phyloP scores from a whole-genome alignment of 2,329 filamentous ascomycete species.

The Mariannaea elegans region DNA sequence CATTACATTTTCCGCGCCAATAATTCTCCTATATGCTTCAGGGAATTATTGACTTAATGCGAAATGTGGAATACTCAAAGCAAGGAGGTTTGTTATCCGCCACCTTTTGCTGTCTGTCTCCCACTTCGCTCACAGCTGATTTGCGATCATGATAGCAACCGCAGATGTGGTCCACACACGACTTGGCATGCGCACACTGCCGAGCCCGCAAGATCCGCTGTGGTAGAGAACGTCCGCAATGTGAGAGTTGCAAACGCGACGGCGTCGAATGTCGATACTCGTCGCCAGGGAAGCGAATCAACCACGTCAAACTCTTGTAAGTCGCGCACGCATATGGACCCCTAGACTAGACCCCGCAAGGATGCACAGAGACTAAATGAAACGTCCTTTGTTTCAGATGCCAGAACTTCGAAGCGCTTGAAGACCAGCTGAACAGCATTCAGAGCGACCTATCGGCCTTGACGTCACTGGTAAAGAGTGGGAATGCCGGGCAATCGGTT shows the following conservation, averaged over 20 bases:
- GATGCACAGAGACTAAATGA: conserved; percentile 29
- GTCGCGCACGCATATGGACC: conserved; percentile 13
- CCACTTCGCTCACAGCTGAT: conserved; percentile 23
- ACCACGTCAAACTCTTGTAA: conserved; percentile 42
- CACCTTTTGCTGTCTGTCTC: background rate
- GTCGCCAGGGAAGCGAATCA: conserved; percentile 41
- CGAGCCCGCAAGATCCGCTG: conserved; percentile 40
- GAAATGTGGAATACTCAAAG: conserved; percentile 37
- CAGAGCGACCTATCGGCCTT: conserved; percentile 39
- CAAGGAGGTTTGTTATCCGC: conserved; percentile 37
- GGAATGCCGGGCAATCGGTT: conserved; percentile 21
- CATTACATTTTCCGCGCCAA: background rate
- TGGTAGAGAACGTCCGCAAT: conserved; percentile 39
- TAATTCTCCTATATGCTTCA: background rate
- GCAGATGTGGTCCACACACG: conserved; percentile 42
- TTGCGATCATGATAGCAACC: conserved; percentile 21
- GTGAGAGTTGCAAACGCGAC: conserved; percentile 41
- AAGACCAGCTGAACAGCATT: conserved; percentile 39
- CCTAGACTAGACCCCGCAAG: background rate
- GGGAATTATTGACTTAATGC: background rate
- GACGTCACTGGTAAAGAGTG: conserved; percentile 37
- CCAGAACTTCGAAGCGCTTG: conserved; percentile 41
- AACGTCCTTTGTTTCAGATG: conserved; percentile 32
- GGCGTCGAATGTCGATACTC: conserved; percentile 42
- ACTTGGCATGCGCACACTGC: conserved; percentile 40